These are phyloP conservation scores for Begonia fuchsioides DNA, from an alignment of 306 rosid species.

Conservation along the genomic window DNA sequence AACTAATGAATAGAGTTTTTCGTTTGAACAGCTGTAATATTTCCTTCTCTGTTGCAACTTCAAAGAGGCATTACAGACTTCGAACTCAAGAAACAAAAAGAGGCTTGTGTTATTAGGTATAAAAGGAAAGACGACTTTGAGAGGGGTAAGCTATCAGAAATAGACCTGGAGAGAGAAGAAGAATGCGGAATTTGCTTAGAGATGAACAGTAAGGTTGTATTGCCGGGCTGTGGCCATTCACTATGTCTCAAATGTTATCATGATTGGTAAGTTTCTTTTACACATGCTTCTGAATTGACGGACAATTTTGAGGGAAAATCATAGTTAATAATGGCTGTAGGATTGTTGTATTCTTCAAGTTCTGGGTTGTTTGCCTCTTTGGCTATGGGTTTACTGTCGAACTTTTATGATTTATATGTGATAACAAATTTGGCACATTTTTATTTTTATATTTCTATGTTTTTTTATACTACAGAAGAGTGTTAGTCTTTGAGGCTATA, in stretches of 20 bases:
- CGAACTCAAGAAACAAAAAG: conserved; percentile 80
- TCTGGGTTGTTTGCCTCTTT: too few relatives aligned
- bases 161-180: conserved; percentile 73
- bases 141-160: conserved; percentile 32
- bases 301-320: too few relatives aligned
- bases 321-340: too few relatives aligned
- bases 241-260: conserved; percentile 70
- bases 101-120: conserved; percentile 31
- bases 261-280: conserved; percentile 42
- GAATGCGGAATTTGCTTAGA: conserved; percentile 97
- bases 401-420: too few relatives aligned
- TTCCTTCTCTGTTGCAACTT: conserved; percentile 89
- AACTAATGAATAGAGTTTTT: not conserved
- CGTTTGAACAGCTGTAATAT: conserved; percentile 48
- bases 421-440: not conserved
- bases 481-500: too few relatives aligned
- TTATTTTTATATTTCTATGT: too few relatives aligned
- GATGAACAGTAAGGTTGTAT: conserved; percentile 54
- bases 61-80: conserved; percentile 72
- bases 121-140: conserved; percentile 35
- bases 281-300: too few relatives aligned
- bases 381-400: too few relatives aligned
- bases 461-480: too few relatives aligned
- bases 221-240: conserved; percentile 75
- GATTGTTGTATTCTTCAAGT: too few relatives aligned